Evolutionary conservation across 805 yeast genomes (phyloP).

Genomic region (Candida coleopterorum): DNA sequence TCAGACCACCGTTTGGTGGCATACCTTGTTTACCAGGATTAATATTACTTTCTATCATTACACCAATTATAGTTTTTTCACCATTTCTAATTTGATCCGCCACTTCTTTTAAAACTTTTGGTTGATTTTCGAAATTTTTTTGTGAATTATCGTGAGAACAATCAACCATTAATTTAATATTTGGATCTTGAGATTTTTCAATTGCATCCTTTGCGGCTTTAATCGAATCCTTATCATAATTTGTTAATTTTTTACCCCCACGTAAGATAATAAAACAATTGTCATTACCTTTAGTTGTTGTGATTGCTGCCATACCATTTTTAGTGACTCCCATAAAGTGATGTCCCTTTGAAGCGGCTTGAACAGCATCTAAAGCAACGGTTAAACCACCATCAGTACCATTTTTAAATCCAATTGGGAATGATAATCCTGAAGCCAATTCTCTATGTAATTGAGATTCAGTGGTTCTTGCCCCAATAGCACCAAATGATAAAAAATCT

Average conservation of each 20-base stretch:
- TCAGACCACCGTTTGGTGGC: constrained; percentile 49
- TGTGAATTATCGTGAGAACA: constrained; percentile 97
- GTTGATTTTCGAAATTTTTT: constrained; percentile 94
- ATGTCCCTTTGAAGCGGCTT: constrained; percentile 87
- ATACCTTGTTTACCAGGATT: constrained; percentile 88
- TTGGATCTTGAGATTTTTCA: constrained; percentile 41
- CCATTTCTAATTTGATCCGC: constrained; percentile 81
- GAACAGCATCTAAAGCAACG: constrained; percentile 91
- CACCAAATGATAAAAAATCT: constrained; percentile 90
- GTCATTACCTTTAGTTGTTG: constrained; percentile 92
- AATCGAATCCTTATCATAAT: constrained; percentile 81
- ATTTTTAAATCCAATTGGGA: constrained; percentile 98
- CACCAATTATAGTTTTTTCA: constrained; percentile 77
- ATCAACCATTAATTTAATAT: constrained; percentile 79
- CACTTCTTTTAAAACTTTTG: constrained; percentile 78
- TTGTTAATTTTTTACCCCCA: constrained; percentile 94
- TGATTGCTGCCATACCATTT: constrained; percentile 94
- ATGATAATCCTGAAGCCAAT: constrained; percentile 94
- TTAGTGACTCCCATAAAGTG: constrained; percentile 97
- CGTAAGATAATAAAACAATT: constrained; percentile 91
- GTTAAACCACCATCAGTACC: constrained; percentile 95
- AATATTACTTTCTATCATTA: constrained; percentile 93
- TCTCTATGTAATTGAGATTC: constrained; percentile 98
- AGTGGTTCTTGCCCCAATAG: constrained; percentile 98
- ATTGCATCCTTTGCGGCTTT: constrained; percentile 67